phyloP scores from a whole-genome alignment of 2,329 filamentous ascomycete genomes.

The Neodidymelliopsis sp. region DNA sequence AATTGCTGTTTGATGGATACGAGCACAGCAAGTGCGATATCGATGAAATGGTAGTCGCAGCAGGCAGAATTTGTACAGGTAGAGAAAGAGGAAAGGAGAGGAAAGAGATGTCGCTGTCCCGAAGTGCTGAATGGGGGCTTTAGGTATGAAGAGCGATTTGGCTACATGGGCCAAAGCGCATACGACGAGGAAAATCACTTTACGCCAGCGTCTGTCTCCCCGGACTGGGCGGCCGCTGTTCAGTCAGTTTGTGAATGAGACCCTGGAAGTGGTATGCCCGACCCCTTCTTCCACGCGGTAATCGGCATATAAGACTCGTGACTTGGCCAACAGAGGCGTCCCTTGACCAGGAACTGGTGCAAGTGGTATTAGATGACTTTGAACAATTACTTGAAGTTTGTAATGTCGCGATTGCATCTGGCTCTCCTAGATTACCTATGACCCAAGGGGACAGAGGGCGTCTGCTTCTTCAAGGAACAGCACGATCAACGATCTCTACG shows the following conservation, averaged over 20 bases:
- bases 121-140: conserved; percentile 31
- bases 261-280: conserved; percentile 12
- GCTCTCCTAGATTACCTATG: conserved; percentile 13
- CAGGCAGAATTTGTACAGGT: conserved; percentile 24
- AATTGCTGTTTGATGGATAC: conserved; percentile 40
- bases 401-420: neutral
- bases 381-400: neutral
- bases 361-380: too few species aligned
- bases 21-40: conserved; percentile 23
- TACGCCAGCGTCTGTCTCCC: conserved; percentile 29
- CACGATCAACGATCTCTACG: conserved; percentile 25
- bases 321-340: neutral
- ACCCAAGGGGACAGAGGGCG: conserved; percentile 18
- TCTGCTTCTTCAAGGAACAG: conserved; percentile 21
- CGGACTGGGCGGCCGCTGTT: conserved; percentile 22
- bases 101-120: conserved; percentile 36
- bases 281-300: conserved; percentile 7
- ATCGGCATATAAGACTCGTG: conserved; percentile 19
- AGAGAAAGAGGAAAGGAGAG: conserved; percentile 35
- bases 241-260: conserved; percentile 30
- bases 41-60: conserved; percentile 36
- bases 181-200: conserved; percentile 47
- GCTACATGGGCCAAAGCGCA: conserved; percentile 44
- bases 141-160: conserved; percentile 45
- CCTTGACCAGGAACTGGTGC: neutral